These are phyloP conservation scores for Ustilago cynodontis DNA, from an alignment of 1,284 basidiomycete species.

Conservation along the genomic window DNA sequence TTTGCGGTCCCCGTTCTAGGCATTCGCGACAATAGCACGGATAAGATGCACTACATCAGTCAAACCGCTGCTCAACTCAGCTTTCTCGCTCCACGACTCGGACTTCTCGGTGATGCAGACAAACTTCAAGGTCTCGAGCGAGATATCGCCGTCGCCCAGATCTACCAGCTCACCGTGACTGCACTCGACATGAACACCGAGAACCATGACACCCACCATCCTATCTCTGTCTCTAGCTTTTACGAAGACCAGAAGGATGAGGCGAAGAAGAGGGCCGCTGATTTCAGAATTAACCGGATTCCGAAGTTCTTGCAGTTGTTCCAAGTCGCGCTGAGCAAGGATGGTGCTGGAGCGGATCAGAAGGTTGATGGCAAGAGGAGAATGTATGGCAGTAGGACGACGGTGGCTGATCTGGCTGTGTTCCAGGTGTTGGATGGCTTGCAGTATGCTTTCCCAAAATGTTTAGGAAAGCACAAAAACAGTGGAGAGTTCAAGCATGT, in stretches of 20 bases:
- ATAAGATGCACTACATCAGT: slow-evolving; percentile 57
- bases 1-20: slow-evolving; percentile 70
- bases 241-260: slow-evolving; percentile 74
- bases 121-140: slow-evolving; percentile 28
- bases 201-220: slow-evolving; percentile 67
- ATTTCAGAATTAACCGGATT: slow-evolving; percentile 72
- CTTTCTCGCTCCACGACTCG: slow-evolving; percentile 72
- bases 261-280: slow-evolving; percentile 68
- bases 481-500: slow-evolving; percentile 66
- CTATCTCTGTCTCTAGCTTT: slow-evolving; percentile 36
- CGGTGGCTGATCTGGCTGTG: slow-evolving; percentile 73
- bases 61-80: slow-evolving; percentile 72
- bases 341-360: slow-evolving; percentile 15
- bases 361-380: slow-evolving; percentile 63
- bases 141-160: slow-evolving; percentile 52
- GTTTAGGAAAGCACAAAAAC: slow-evolving; percentile 67
- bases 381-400: slow-evolving; percentile 71
- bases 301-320: slow-evolving; percentile 73
- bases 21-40: slow-evolving; percentile 16
- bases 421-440: slow-evolving; percentile 72
- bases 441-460: slow-evolving; percentile 73
- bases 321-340: slow-evolving; percentile 68
- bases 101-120: slow-evolving; percentile 53
- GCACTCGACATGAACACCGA: slow-evolving; percentile 73
- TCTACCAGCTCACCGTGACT: slow-evolving; percentile 73